These are phyloP conservation scores for Calophaca sinica DNA, from an alignment of 306 rosid species.

Conservation along the genomic window DNA sequence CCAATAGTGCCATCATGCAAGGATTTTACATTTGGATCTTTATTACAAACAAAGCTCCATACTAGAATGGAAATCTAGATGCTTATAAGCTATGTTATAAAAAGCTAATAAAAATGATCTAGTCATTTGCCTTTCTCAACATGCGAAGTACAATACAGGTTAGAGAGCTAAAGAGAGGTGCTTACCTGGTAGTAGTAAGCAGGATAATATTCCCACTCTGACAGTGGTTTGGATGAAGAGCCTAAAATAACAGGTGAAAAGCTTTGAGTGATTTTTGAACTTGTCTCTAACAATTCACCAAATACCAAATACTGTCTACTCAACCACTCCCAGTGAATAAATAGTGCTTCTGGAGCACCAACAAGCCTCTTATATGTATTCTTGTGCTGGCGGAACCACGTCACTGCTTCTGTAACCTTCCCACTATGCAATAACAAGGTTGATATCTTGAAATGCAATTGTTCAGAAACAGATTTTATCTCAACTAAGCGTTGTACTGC, in stretches of 20 bases:
- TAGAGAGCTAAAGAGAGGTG: constrained; percentile 38
- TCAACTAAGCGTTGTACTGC: constrained; percentile 86
- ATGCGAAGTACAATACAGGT: constrained; percentile 35
- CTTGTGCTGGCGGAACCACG: constrained; percentile 85
- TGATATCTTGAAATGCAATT: constrained; percentile 84
- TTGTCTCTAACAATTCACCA: constrained; percentile 90
- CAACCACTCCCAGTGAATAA: constrained; percentile 99
- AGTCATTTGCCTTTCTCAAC: constrained; percentile 32
- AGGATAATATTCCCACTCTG: constrained; percentile 86
- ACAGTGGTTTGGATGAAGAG: constrained; percentile 66
- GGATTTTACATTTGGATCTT: constrained; percentile 34
- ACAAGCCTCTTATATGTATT: constrained; percentile 72
- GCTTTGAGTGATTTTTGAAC: constrained; percentile 62
- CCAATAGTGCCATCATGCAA: constrained; percentile 21
- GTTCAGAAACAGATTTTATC: constrained; percentile 86
- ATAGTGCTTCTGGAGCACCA: constrained; percentile 81
- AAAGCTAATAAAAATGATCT: constrained; percentile 6
- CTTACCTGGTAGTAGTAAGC: constrained; percentile 89
- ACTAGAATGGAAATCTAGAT: constrained; percentile 25
- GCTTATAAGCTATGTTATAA: neutral
- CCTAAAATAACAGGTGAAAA: constrained; percentile 57
- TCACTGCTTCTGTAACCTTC: constrained; percentile 82
- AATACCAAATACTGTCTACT: constrained; percentile 94
- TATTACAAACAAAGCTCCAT: neutral
- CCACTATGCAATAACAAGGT: constrained; percentile 93